These are phyloP conservation scores for Aspergillus glaucus DNA, from an alignment of 2,329 filamentous ascomycete species.

Conservation along the genomic window DNA sequence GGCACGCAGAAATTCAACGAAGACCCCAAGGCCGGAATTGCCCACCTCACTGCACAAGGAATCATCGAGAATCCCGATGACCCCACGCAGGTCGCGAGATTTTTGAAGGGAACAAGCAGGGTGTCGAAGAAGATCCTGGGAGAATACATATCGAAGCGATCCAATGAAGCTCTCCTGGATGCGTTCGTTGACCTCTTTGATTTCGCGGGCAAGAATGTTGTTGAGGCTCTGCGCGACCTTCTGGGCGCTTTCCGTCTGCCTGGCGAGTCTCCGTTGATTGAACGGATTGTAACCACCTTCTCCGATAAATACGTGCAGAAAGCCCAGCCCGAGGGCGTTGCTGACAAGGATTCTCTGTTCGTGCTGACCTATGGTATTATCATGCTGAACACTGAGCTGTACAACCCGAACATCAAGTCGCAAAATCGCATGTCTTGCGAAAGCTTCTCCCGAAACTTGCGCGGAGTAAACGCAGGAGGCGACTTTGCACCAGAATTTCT, in stretches of 20 bases:
- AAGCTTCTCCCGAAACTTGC: constrained; percentile 82
- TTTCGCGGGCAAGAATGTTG: constrained; percentile 77
- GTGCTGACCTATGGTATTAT: constrained; percentile 94
- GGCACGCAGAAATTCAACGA: constrained; percentile 93
- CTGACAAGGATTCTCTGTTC: constrained; percentile 80
- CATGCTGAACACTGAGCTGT: constrained; percentile 94
- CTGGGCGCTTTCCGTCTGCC: constrained; percentile 89
- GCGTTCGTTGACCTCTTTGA: constrained; percentile 85
- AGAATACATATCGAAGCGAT: constrained; percentile 86
- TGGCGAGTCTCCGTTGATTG: constrained; percentile 87
- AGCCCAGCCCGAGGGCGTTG: constrained; percentile 65
- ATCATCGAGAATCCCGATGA: constrained; percentile 73
- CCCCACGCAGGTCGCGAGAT: constrained; percentile 72
- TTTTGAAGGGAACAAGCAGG: constrained; percentile 78
- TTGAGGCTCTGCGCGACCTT: constrained; percentile 82
- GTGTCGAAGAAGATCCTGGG: constrained; percentile 87
- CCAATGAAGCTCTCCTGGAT: constrained; percentile 76
- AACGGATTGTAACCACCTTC: constrained; percentile 83
- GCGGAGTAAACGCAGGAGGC: constrained; percentile 77
- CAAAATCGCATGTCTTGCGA: constrained; percentile 75
- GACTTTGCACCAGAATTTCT: constrained; percentile 82
- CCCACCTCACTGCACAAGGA: constrained; percentile 75
- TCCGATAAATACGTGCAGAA: constrained; percentile 74
- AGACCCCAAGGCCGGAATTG: constrained; percentile 80
- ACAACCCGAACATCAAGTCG: constrained; percentile 77